phyloP scores from a whole-genome alignment of 768 basidiomycete genomes.

The Mycena maculata region DNA sequence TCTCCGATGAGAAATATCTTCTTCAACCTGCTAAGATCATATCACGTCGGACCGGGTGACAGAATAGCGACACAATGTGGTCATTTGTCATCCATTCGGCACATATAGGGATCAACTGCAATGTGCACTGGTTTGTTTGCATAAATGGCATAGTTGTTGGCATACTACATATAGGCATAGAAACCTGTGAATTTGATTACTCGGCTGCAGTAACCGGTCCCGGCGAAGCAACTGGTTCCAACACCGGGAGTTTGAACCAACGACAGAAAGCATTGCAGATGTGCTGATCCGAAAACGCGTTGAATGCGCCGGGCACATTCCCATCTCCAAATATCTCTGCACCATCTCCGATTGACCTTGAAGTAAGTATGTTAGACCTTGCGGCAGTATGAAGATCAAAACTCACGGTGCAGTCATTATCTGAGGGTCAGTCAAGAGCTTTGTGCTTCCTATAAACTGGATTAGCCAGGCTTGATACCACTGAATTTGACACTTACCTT shows the following conservation, averaged over 20 bases:
- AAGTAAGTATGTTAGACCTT: background rate
- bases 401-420: constrained; percentile 13
- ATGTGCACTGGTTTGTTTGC: too few relatives aligned
- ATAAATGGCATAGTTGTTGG: too few relatives aligned
- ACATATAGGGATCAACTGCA: too few relatives aligned
- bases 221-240: too few relatives aligned
- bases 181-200: too few relatives aligned
- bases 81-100: too few relatives aligned
- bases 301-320: constrained; percentile 16
- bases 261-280: constrained; percentile 12
- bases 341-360: background rate
- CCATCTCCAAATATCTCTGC: constrained; percentile 16
- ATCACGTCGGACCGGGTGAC: too few relatives aligned
- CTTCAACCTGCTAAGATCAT: too few relatives aligned
- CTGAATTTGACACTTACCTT: background rate
- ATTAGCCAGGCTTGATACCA: background rate
- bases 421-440: constrained; percentile 11
- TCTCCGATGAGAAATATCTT: too few relatives aligned
- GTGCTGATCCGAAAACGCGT: constrained; percentile 7
- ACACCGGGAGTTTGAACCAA: constrained; percentile 26
- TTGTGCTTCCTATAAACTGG: background rate
- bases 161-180: too few relatives aligned
- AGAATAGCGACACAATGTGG: too few relatives aligned
- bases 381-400: background rate
- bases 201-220: too few relatives aligned